Conservation (phyloP, 2,329 filamentous ascomycete species). For the Penicillium expansum region DNA sequence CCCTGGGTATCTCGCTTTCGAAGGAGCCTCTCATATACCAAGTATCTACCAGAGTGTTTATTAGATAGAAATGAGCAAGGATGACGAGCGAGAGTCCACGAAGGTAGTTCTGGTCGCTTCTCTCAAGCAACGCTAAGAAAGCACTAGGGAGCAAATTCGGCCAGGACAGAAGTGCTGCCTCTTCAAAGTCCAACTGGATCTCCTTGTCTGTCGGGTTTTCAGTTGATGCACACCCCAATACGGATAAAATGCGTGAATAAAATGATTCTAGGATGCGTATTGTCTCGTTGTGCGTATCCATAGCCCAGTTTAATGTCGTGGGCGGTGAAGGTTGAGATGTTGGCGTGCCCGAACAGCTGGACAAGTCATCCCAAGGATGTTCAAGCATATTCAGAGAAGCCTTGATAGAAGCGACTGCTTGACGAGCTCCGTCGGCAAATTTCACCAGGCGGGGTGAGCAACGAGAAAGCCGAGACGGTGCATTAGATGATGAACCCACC, state of each 20-base stretch:
- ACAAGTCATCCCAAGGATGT: background rate
- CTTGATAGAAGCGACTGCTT: background rate
- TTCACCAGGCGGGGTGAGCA: background rate
- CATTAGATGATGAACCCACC: background rate
- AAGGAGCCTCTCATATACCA: background rate
- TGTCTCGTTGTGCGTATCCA: background rate
- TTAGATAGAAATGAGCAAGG: background rate
- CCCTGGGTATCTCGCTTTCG: background rate
- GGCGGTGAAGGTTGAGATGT: background rate
- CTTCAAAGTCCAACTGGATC: background rate
- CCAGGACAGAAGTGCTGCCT: background rate
- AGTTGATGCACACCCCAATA: background rate
- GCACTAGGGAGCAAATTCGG: background rate
- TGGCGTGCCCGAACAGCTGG: background rate
- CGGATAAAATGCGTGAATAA: background rate
- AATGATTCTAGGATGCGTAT: background rate
- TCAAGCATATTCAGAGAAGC: background rate
- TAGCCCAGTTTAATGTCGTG: background rate
- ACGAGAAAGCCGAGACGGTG: background rate
- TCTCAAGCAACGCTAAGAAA: background rate
- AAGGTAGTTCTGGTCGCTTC: background rate
- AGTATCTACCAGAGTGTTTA: background rate
- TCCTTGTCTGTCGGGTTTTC: background rate
- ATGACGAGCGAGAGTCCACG: background rate
- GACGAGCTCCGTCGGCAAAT: background rate